Evolutionary conservation across 345 rosid genomes (phyloP).

Genomic region (Gossypium turneri): DNA sequence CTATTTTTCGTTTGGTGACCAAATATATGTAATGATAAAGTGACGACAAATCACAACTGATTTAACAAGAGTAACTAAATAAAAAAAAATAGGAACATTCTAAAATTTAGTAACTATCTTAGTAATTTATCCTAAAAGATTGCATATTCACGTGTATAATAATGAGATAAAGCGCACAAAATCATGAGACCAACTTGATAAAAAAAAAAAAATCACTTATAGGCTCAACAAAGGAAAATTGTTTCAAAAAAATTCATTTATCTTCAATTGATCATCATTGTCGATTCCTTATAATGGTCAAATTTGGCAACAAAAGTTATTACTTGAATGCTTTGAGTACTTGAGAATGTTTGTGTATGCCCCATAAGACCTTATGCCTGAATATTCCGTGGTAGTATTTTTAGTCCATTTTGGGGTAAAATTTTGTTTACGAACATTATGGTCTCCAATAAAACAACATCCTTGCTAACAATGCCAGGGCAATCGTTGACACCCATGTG

Average conservation of each 20-base stretch:
- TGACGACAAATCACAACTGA: no score
- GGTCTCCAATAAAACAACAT: background rate
- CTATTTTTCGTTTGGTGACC: no score
- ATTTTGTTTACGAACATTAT: background rate
- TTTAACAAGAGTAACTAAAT: no score
- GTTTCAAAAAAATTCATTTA: background rate
- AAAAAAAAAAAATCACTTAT: background rate
- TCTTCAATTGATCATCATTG: background rate
- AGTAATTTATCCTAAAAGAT: no score
- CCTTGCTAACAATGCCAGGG: background rate
- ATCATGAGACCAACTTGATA: background rate
- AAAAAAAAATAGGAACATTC: no score
- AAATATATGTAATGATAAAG: no score
- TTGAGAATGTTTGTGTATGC: slow-evolving; percentile 5
- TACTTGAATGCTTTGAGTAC: slow-evolving; percentile 10
- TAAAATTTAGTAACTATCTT: no score
- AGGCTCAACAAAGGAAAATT: background rate
- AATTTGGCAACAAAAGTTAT: slow-evolving; percentile 8
- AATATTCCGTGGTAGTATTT: background rate
- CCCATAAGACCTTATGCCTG: background rate
- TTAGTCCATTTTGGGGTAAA: background rate
- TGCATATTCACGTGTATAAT: no score
- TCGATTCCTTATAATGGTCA: background rate
- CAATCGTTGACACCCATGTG: slow-evolving; percentile 11
- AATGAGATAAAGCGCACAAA: background rate